Evolutionary conservation across 2,329 filamentous ascomycete genomes (phyloP).

Genomic region (Fusarium pseudograminearum): DNA sequence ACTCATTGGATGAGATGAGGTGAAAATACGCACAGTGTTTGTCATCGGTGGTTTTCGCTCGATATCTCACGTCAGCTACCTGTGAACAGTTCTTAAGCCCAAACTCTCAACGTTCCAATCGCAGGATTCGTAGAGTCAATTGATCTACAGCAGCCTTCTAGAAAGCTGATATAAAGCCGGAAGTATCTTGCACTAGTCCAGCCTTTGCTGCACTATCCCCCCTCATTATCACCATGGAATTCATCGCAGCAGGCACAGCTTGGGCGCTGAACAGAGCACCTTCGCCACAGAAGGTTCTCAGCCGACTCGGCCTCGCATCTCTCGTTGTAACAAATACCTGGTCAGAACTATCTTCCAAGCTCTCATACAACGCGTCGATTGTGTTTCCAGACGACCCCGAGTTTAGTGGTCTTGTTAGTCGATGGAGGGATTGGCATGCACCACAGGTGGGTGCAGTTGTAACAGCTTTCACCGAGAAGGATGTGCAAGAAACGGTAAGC

Average conservation of each 20-base stretch:
- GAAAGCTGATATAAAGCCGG: not conserved
- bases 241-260: constrained; percentile 24
- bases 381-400: not conserved
- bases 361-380: constrained; percentile 27
- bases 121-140: not conserved
- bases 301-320: constrained; percentile 17
- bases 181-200: not conserved
- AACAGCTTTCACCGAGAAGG: constrained; percentile 10
- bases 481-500: constrained; percentile 34
- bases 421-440: constrained; percentile 38
- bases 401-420: constrained; percentile 1
- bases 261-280: constrained; percentile 13
- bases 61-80: not conserved
- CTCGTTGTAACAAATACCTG: constrained; percentile 3
- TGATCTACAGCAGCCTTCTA: not conserved
- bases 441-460: constrained; percentile 23
- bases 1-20: not conserved
- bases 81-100: too few species aligned
- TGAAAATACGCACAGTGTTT: not conserved
- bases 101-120: too few species aligned
- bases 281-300: constrained; percentile 13
- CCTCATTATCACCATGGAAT: constrained; percentile 1
- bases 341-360: constrained; percentile 15
- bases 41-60: not conserved
- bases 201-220: accelerated